Percentiles rank a stretch among this genome's conserved stretches.
phyloP scores from a whole-genome alignment of 176 grass and related monocot genomes.

The Musa troglodytarum region DNA sequence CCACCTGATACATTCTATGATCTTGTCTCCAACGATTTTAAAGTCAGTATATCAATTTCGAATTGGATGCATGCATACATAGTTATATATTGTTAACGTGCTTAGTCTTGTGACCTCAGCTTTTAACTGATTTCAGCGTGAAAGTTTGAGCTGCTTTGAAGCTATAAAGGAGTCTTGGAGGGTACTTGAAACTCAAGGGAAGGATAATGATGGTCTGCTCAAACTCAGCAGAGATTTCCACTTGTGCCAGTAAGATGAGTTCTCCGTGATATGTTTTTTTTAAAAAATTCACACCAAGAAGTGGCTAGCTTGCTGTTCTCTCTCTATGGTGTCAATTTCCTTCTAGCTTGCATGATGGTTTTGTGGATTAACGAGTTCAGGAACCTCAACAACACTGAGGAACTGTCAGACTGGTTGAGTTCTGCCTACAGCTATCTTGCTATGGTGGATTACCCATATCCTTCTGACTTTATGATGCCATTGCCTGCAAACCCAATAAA shows the following conservation, averaged over 20 bases:
- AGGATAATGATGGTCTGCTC: slow-evolving; percentile 40
- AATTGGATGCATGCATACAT: background rate
- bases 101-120: background rate
- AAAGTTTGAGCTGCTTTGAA: slow-evolving; percentile 74
- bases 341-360: background rate
- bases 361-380: slow-evolving; percentile 26
- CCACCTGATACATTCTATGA: slow-evolving; percentile 66
- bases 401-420: slow-evolving; percentile 76
- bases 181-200: slow-evolving; percentile 53
- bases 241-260: slow-evolving; percentile 59
- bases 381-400: slow-evolving; percentile 46
- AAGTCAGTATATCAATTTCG: slow-evolving; percentile 25
- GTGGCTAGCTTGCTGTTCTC: background rate
- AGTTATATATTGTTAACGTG: background rate
- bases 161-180: slow-evolving; percentile 83
- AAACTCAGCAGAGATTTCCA: slow-evolving; percentile 70
- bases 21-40: slow-evolving; percentile 90
- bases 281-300: slow-evolving; percentile 1
- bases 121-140: slow-evolving; percentile 48
- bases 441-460: slow-evolving; percentile 88
- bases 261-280: background rate
- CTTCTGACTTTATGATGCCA: slow-evolving; percentile 84
- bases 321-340: background rate
- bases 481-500: slow-evolving; percentile 88
- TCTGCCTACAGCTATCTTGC: slow-evolving; percentile 93